Conservation (phyloP, 2,329 filamentous ascomycete genomes). For the Fusarium haematococcum region DNA sequence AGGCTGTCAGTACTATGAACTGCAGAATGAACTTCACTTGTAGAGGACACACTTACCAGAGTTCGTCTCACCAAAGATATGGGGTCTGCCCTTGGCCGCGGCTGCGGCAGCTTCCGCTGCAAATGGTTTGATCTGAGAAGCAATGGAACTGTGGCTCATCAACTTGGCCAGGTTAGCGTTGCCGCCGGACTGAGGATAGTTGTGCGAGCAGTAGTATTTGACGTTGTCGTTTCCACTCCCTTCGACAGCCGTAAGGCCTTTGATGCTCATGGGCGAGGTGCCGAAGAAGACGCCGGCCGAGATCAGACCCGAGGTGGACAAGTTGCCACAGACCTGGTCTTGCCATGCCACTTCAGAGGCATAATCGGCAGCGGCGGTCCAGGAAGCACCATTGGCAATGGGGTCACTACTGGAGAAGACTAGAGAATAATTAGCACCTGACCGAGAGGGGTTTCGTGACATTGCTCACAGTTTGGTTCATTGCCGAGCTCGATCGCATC, state of each 20-base stretch:
- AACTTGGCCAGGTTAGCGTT: slow-evolving; percentile 51
- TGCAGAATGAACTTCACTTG: neutral
- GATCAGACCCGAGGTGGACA: slow-evolving; percentile 44
- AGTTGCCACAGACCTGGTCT: slow-evolving; percentile 44
- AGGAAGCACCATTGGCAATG: slow-evolving; percentile 41
- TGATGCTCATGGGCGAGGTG: slow-evolving; percentile 50
- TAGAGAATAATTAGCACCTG: neutral
- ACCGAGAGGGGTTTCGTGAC: neutral
- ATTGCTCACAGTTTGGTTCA: slow-evolving; percentile 64
- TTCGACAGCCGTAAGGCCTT: slow-evolving; percentile 50
- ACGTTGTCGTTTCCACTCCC: slow-evolving; percentile 52
- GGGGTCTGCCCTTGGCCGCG: slow-evolving; percentile 49
- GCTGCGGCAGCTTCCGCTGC: slow-evolving; percentile 53
- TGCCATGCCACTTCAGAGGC: slow-evolving; percentile 50
- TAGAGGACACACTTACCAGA: slow-evolving; percentile 38
- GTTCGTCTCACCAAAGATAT: slow-evolving; percentile 60
- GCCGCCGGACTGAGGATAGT: slow-evolving; percentile 54
- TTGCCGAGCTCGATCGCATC: slow-evolving; percentile 68
- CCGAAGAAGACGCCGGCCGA: slow-evolving; percentile 52
- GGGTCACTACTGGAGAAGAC: slow-evolving; percentile 31
- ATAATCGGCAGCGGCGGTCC: slow-evolving; percentile 49
- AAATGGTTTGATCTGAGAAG: slow-evolving; percentile 51
- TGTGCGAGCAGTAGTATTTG: slow-evolving; percentile 58
- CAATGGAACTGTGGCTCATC: slow-evolving; percentile 57
- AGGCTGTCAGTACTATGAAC: neutral